Evolutionary conservation across 495 filamentous ascomycete genomes (phyloP).

Genomic region (Antarctomyces pellizariae): DNA sequence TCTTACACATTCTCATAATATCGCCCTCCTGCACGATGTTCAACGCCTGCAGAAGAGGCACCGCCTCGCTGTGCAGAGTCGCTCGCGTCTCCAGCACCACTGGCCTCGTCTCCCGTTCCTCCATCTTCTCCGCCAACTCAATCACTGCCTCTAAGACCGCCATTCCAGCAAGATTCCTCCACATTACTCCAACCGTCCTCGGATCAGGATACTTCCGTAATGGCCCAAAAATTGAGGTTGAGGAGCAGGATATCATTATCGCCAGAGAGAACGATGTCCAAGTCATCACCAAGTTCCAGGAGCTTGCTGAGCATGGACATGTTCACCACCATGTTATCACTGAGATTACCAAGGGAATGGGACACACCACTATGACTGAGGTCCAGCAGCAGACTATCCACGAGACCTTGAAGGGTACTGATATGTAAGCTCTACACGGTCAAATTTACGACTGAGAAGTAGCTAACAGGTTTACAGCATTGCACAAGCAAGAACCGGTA

Average conservation of each 20-base stretch:
- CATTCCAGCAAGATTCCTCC: no score
- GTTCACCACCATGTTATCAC: slow-evolving; percentile 40
- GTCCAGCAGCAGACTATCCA: slow-evolving; percentile 75
- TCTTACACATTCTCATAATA: not conserved
- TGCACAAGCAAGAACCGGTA: slow-evolving; percentile 73
- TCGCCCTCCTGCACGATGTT: slow-evolving; percentile 7
- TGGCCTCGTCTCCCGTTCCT: no score
- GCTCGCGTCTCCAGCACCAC: no score
- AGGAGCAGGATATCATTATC: not conserved
- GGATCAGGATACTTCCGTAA: no score
- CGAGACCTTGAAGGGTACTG: slow-evolving; percentile 47
- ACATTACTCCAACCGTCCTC: no score
- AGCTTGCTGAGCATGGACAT: slow-evolving; percentile 35
- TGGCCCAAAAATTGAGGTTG: no score
- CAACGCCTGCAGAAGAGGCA: slow-evolving; percentile 9
- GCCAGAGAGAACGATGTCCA: slow-evolving; percentile 1
- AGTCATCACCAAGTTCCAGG: slow-evolving; percentile 39
- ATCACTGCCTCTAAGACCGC: no score
- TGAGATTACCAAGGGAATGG: slow-evolving; percentile 50
- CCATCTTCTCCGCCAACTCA: no score
- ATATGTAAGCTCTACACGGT: slow-evolving; percentile 40
- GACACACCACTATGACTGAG: slow-evolving; percentile 67
- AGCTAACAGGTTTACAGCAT: slow-evolving; percentile 26
- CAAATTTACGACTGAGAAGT: slow-evolving; percentile 6
- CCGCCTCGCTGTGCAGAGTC: slow-evolving; percentile 12